Evolutionary conservation across 352 stramenopile genomes (phyloP), one percentile per base, ranked within the genome.

Genomic region (Nannochloropsis limnetica): DNA sequence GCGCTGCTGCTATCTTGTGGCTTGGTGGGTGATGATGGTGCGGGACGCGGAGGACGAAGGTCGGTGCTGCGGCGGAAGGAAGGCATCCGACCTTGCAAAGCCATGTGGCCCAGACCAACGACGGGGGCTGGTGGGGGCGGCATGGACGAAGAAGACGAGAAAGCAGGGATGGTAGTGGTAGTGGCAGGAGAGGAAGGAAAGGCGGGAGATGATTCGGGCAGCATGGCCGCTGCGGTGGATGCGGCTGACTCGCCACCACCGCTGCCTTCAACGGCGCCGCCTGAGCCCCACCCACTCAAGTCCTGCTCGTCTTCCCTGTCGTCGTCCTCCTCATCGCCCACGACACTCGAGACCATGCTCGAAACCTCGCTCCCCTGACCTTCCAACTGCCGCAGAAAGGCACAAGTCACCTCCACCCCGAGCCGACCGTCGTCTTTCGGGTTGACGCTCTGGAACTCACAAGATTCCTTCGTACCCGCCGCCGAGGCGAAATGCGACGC

Each of bases 401-500:
- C 61, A 29, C 61, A 74, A 1, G n/a, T 74, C 61, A 74, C 61
- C 61, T 74, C 61, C n/a, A 74, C 4, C 61, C n/a, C 20, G 15
- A 74, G 1, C 1, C 61, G 61, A 74, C 61, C 61, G 25, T 74
- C 61, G 11, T 74, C 61, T 29, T 74, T 74, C 3, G 61, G 61
- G n/a, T 74, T 74, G 61, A 74, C 22, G 61, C 61, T 74, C 8
- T 74, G 61, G 4, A 74, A 74, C 25, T 25, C n/a, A 74, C 61
- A 74, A 11, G n/a, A 6, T 74, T 74, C 61, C 25, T 74, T 74
- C 25, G 61, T 74, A 29, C 61, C 61, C 61, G 61, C 61, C n/a
- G 61, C 61, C 9, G 61, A 74, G 11, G 61, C 61, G 11, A 74
- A 74, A 74, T 22, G 61, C 4, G 61, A 74, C 14, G 61, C 61